Evolutionary conservation across 2,329 filamentous ascomycete species (phyloP).

Genomic region (Exophiala alcalophila): DNA sequence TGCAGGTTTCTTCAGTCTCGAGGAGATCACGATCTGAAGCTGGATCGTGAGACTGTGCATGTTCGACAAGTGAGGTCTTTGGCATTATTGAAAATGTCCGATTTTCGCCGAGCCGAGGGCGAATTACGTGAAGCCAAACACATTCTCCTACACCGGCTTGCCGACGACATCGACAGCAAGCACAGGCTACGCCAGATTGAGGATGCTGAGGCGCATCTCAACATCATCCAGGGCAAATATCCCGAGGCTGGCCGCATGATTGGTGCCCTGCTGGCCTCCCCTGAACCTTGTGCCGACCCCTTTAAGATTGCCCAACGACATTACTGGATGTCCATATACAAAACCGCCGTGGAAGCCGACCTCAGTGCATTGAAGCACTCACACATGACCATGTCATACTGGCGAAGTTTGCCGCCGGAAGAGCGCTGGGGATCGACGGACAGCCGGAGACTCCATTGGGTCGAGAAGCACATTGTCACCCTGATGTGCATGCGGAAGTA

Average conservation of each 20-base stretch:
- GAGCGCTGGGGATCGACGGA: constrained; percentile 6
- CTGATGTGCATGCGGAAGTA: constrained; percentile 11
- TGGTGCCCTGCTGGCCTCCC: background rate
- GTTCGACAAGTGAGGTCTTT: constrained; percentile 8
- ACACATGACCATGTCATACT: constrained; percentile 16
- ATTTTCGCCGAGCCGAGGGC: constrained; percentile 1
- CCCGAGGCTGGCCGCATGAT: constrained; percentile 4
- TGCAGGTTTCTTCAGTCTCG: constrained; percentile 2
- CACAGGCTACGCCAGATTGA: constrained; percentile 4
- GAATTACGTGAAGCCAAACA: constrained; percentile 10
- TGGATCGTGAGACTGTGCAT: constrained; percentile 10
- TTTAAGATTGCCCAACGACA: constrained; percentile 10
- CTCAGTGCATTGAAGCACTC: constrained; percentile 13
- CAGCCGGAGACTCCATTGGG: constrained; percentile 7
- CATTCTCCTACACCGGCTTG: background rate
- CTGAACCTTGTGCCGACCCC: background rate
- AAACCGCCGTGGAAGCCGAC: background rate
- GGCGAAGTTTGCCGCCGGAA: constrained; percentile 1
- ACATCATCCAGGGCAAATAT: constrained; percentile 4
- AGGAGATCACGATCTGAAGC: background rate
- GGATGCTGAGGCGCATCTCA: constrained; percentile 8
- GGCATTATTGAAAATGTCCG: constrained; percentile 2
- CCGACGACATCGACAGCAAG: background rate
- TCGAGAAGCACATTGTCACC: constrained; percentile 14
- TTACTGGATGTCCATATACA: constrained; percentile 8